A percentile compares a stretch with the other conserved stretches of the same genome.
phyloP scores from a whole-genome alignment of 2,329 filamentous ascomycete species.

The Chrysoporthe cubensis region DNA sequence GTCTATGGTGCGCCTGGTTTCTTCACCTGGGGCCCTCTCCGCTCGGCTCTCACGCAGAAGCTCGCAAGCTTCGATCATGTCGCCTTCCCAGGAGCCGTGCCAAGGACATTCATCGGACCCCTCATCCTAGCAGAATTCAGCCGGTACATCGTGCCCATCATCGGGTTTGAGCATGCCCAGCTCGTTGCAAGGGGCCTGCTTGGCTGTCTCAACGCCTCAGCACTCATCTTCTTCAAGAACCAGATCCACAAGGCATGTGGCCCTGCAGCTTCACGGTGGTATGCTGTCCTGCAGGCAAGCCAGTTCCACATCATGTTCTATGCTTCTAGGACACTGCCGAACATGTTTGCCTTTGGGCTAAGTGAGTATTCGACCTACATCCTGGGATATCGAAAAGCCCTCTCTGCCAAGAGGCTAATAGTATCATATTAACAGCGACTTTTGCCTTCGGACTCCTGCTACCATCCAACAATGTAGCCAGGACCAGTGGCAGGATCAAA shows the following conservation, averaged over 20 bases:
- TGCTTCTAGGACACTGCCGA: conserved; percentile 86
- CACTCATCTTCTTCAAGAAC: conserved; percentile 67
- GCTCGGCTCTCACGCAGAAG: conserved; percentile 53
- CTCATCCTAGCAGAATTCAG: conserved; percentile 74
- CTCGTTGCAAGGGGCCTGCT: conserved; percentile 74
- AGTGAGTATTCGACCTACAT: conserved; percentile 57
- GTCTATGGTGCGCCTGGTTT: conserved; percentile 76
- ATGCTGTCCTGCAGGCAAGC: conserved; percentile 72
- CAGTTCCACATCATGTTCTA: conserved; percentile 97
- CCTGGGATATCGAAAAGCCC: not conserved
- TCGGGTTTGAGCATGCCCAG: conserved; percentile 60
- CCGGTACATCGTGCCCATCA: conserved; percentile 64
- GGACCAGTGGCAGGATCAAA: conserved; percentile 53
- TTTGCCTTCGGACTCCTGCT: conserved; percentile 60
- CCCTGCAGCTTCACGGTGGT: conserved; percentile 73
- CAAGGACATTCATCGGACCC: conserved; percentile 85
- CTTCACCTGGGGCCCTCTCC: conserved; percentile 76
- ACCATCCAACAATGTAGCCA: conserved; percentile 39
- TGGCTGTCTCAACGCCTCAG: conserved; percentile 73
- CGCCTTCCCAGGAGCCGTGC: conserved; percentile 87
- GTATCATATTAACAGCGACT: conserved; percentile 55
- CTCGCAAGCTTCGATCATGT: conserved; percentile 84
- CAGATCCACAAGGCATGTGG: conserved; percentile 73
- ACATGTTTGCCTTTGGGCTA: conserved; percentile 92
- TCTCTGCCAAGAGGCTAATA: not conserved